phyloP scores from a whole-genome alignment of 2,329 filamentous ascomycete species.

The Phyllosticta citrichinensis region DNA sequence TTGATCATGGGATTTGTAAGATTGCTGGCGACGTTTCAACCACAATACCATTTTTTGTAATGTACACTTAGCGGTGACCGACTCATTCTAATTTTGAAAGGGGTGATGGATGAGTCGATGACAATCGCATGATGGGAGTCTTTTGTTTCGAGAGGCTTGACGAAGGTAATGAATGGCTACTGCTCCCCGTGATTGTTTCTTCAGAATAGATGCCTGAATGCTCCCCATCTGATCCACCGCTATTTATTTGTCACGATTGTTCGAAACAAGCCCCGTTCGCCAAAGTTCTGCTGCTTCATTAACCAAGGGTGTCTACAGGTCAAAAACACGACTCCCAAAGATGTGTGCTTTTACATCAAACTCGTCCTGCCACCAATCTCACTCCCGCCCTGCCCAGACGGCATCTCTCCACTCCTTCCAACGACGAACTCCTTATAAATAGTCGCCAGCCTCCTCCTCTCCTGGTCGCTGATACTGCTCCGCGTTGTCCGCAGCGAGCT shows the following conservation, averaged over 20 bases:
- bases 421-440: constrained; percentile 94
- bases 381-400: constrained; percentile 78
- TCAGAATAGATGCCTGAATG: no score
- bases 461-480: constrained; percentile 71
- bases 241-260: no score
- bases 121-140: not conserved
- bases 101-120: not conserved
- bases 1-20: not conserved
- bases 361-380: constrained; percentile 89
- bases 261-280: no score
- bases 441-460: constrained; percentile 60
- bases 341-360: constrained; percentile 59
- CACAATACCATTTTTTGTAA: not conserved
- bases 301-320: not conserved
- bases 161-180: no score
- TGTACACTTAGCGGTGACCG: not conserved
- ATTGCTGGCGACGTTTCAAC: not conserved
- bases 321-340: not conserved
- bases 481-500: constrained; percentile 68
- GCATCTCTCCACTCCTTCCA: constrained; percentile 89
- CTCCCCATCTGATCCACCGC: no score
- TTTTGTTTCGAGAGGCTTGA: not conserved
- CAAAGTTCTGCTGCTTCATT: not conserved
- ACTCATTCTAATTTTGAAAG: not conserved
- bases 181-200: no score